Evolutionary conservation across 2,329 filamentous ascomycete genomes (phyloP), one percentile per base, ranked within the genome.

Genomic region (Trichoderma asperellum): DNA sequence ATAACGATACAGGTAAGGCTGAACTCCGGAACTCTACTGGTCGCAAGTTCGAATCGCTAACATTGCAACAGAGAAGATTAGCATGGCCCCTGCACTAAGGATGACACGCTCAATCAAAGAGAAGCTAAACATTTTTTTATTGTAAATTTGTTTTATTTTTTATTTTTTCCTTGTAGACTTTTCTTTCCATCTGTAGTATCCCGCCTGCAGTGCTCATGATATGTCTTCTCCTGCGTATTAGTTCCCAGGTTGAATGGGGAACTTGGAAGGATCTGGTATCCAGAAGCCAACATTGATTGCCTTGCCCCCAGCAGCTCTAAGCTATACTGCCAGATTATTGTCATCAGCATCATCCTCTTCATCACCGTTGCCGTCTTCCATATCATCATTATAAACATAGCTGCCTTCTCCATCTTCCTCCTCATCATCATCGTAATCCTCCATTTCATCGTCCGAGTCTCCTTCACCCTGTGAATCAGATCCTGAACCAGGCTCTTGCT

Each of bases 91-190:
- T 89, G 87, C 86, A 89, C 92, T 94, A 95, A 95, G 92, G 92
- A 94, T 95, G 92, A 94, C 91, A 94, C 90, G 89, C 89, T 91
- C 85, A 88, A 89, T 88, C 88, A 91, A 91, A 91, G 89, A 91
- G 89, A 90, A 88, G 86, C 88, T 87, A 85, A 57, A 65, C 53
- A 71, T 71, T 71, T 71, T 71, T 70, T 65, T 43, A 4, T 35
- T 68, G 18, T 47, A 14, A 21, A 18, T 11, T 24, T 24, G 10
- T 14, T 37, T 11, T 14, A 12, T 14, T 12, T 37, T 37, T 11
- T 37, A 2, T 37, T 37, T 37, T 37, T 37, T 11, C 1, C 34
- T 21, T 21, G 43, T 43, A 43, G 18, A 43, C n/a, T n/a, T 10
- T n/a, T 43, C 1, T 43, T 43, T n/a, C 7, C 8, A 43, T 43